Evolutionary conservation across 306 rosid species (phyloP).

Genomic region (Chamaecrista fasciculata): DNA sequence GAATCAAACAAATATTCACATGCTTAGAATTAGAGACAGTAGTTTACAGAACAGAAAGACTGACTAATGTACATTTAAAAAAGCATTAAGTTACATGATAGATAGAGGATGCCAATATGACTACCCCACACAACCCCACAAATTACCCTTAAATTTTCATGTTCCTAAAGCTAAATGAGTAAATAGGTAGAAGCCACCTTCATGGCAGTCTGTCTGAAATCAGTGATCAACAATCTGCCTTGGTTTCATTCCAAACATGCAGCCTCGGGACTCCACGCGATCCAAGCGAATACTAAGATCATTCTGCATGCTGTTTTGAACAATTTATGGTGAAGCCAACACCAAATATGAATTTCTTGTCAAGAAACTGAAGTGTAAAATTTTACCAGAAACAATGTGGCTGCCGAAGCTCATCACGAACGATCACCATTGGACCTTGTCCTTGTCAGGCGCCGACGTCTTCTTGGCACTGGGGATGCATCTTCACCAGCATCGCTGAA

Average conservation of each 20-base stretch:
- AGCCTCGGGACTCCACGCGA: conserved; percentile 16
- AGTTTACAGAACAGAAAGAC: not conserved
- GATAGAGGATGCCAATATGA: not conserved
- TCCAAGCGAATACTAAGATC: conserved; percentile 27
- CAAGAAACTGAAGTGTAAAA: conserved; percentile 29
- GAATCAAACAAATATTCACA: conserved; percentile 23
- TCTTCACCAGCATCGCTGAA: conserved; percentile 47
- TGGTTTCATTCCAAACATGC: conserved; percentile 33
- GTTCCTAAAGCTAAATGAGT: conserved; percentile 19
- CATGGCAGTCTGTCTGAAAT: conserved; percentile 17
- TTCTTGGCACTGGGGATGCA: conserved; percentile 64
- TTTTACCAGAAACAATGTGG: conserved; percentile 48
- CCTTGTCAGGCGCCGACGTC: conserved; percentile 65
- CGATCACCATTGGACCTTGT: conserved; percentile 68
- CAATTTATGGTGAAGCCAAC: conserved; percentile 40
- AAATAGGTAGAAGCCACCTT: conserved; percentile 2
- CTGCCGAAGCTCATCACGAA: conserved; percentile 32
- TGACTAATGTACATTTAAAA: not conserved
- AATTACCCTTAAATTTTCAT: conserved; percentile 22
- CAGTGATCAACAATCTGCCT: not conserved
- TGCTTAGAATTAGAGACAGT: conserved; percentile 7
- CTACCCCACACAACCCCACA: conserved; percentile 30
- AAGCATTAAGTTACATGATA: not conserved
- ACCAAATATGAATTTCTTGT: conserved; percentile 20
- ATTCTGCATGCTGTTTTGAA: conserved; percentile 37